Percentiles rank a stretch among this genome's conserved stretches.
These are phyloP conservation scores for Cladosporium sp. DNA, from an alignment of 2,329 filamentous ascomycete species.

Conservation along the genomic window DNA sequence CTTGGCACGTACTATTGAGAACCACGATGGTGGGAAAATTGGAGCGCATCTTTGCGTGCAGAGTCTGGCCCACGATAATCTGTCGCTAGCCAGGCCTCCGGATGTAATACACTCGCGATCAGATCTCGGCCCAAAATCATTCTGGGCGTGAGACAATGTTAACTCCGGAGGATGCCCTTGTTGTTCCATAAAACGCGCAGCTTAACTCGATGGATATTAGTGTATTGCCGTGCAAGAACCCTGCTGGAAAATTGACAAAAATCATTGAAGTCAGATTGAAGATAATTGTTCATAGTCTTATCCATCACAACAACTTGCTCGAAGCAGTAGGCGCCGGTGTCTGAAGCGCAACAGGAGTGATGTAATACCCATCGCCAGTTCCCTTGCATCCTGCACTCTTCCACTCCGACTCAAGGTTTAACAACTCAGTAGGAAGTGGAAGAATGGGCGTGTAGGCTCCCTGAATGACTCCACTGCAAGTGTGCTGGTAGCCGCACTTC, in stretches of 20 bases:
- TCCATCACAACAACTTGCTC: background rate
- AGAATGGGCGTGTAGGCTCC: constrained; percentile 3
- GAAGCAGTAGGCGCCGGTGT: constrained; percentile 3
- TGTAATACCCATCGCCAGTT: background rate
- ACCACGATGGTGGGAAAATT: background rate
- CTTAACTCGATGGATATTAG: no score
- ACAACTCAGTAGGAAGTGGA: background rate
- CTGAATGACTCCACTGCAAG: background rate
- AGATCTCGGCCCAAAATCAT: background rate
- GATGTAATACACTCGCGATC: background rate
- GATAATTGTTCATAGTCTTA: no score
- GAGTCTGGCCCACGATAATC: no score
- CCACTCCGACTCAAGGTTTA: constrained; percentile 4
- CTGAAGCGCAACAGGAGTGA: constrained; percentile 15
- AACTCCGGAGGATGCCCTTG: no score
- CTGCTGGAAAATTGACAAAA: no score
- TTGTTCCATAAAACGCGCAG: no score
- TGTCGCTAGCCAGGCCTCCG: background rate
- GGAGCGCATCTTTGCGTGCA: background rate
- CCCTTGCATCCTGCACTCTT: background rate
- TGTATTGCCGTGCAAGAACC: no score
- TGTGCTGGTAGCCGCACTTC: background rate
- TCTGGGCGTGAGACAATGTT: background rate
- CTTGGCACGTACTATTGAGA: background rate
- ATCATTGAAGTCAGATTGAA: no score